These are phyloP conservation scores for Ascochyta pisi DNA, from an alignment of 2,329 filamentous ascomycete species.

Conservation along the genomic window DNA sequence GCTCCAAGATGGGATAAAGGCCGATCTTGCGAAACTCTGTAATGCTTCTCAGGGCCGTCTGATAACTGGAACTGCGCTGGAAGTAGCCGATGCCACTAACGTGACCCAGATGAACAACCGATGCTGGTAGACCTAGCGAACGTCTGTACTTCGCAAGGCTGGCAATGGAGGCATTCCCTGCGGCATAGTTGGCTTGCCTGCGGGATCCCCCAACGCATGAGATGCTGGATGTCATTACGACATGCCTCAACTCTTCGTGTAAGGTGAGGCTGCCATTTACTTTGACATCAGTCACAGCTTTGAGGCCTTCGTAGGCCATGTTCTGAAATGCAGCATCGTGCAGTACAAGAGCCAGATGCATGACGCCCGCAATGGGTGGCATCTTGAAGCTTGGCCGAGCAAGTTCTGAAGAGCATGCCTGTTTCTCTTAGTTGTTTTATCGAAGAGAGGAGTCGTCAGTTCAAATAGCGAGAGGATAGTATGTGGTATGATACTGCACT, in stretches of 20 bases:
- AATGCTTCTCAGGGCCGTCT: background rate
- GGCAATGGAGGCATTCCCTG: constrained; percentile 50
- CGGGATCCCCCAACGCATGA: constrained; percentile 29
- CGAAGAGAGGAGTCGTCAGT: background rate
- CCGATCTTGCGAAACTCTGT: background rate
- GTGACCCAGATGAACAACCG: constrained; percentile 59
- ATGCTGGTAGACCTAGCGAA: constrained; percentile 43
- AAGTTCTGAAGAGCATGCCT: background rate
- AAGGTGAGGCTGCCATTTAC: constrained; percentile 15
- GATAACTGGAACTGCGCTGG: background rate
- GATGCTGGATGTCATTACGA: constrained; percentile 37
- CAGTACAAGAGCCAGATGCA: constrained; percentile 20
- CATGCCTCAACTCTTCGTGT: constrained; percentile 15
- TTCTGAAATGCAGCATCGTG: constrained; percentile 18
- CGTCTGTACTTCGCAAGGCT: constrained; percentile 25
- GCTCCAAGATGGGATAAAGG: constrained; percentile 13
- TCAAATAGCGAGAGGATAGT: background rate
- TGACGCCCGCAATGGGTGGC: constrained; percentile 23
- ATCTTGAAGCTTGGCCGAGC: constrained; percentile 21
- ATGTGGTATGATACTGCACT: background rate
- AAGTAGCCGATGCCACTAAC: constrained; percentile 54
- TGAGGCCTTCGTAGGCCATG: constrained; percentile 15
- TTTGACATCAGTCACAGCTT: constrained; percentile 18
- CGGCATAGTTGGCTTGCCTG: constrained; percentile 56
- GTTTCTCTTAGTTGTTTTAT: background rate